These are phyloP conservation scores for Colletotrichum sojae DNA, from an alignment of 2,329 filamentous ascomycete genomes.

Conservation along the genomic window DNA sequence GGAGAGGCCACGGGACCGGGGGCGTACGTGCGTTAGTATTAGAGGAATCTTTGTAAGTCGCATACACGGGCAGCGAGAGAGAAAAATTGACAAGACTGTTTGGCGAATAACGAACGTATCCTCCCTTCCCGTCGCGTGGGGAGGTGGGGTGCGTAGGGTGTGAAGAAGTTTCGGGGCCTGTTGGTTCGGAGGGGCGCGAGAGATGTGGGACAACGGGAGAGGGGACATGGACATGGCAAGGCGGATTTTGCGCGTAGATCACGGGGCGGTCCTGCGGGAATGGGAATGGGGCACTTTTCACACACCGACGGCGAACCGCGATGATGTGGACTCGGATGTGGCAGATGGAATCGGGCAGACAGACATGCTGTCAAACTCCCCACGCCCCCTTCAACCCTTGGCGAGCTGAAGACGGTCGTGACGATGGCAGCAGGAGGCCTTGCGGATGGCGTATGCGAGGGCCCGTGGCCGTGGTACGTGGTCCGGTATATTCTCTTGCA, in stretches of 20 bases:
- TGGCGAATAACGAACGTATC: conserved; percentile 1
- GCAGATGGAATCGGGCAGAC: conserved; percentile 8
- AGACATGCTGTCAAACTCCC: background rate
- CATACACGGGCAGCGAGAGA: background rate
- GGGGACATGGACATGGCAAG: conserved; percentile 15
- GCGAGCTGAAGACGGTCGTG: conserved; percentile 24
- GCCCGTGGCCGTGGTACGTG: conserved; percentile 11
- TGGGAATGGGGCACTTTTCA: conserved; percentile 11
- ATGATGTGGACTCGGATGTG: conserved; percentile 5
- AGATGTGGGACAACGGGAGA: conserved; percentile 5
- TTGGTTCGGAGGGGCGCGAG: conserved; percentile 31
- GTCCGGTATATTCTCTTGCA: background rate
- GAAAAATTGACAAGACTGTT: background rate
- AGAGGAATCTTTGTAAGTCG: background rate
- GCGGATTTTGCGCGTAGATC: conserved; percentile 4
- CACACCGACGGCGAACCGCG: conserved; percentile 30
- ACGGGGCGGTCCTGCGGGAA: conserved; percentile 3
- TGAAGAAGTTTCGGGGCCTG: conserved; percentile 1
- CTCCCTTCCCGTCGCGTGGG: conserved; percentile 8
- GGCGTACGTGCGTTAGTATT: conserved; percentile 10
- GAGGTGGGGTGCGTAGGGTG: conserved; percentile 1
- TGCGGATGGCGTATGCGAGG: background rate
- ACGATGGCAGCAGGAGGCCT: conserved; percentile 4
- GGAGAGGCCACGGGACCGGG: conserved; percentile 31
- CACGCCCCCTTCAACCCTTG: conserved; percentile 19